Evolutionary conservation across 208 protist genomes (phyloP).

Genomic region (Leishmania lainsoni): DNA sequence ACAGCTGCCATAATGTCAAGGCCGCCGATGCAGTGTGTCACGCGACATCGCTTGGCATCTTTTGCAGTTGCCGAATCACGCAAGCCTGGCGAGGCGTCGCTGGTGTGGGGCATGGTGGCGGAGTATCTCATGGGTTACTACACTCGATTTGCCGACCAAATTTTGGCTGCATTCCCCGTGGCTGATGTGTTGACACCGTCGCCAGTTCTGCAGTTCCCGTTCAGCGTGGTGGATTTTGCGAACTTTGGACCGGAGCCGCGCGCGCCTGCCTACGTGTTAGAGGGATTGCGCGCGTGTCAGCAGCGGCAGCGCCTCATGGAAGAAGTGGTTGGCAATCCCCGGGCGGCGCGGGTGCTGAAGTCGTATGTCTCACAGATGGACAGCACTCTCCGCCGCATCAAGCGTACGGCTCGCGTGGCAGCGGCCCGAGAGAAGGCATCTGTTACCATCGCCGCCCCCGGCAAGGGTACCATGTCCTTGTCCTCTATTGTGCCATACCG

Average conservation of each 20-base stretch:
- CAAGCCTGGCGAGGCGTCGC: slow-evolving; percentile 14
- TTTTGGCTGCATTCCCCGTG: slow-evolving; percentile 39
- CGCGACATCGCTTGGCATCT: slow-evolving; percentile 21
- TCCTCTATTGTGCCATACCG: slow-evolving; percentile 18
- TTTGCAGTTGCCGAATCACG: slow-evolving; percentile 30
- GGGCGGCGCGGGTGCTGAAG: slow-evolving; percentile 13
- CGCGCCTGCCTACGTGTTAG: slow-evolving; percentile 20
- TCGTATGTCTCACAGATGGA: slow-evolving; percentile 23
- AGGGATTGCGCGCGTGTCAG: slow-evolving; percentile 31
- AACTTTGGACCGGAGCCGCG: slow-evolving; percentile 39
- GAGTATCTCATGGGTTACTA: slow-evolving; percentile 84
- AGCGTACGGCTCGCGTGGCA: neutral
- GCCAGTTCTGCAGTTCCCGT: slow-evolving; percentile 34
- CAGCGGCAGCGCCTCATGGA: slow-evolving; percentile 26
- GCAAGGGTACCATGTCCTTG: slow-evolving; percentile 2
- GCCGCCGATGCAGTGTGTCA: neutral
- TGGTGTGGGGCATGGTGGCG: slow-evolving; percentile 82
- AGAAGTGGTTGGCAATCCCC: neutral
- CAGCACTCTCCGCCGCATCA: neutral
- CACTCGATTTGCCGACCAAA: slow-evolving; percentile 34
- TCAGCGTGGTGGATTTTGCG: slow-evolving; percentile 21
- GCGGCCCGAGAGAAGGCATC: neutral
- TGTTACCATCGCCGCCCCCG: neutral
- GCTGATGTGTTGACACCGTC: slow-evolving; percentile 21
- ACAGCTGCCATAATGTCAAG: neutral